Percentiles rank a stretch among this genome's conserved stretches.
These are phyloP conservation scores for Pleurotus cornucopiae DNA, from an alignment of 768 basidiomycete species.

Conservation along the genomic window DNA sequence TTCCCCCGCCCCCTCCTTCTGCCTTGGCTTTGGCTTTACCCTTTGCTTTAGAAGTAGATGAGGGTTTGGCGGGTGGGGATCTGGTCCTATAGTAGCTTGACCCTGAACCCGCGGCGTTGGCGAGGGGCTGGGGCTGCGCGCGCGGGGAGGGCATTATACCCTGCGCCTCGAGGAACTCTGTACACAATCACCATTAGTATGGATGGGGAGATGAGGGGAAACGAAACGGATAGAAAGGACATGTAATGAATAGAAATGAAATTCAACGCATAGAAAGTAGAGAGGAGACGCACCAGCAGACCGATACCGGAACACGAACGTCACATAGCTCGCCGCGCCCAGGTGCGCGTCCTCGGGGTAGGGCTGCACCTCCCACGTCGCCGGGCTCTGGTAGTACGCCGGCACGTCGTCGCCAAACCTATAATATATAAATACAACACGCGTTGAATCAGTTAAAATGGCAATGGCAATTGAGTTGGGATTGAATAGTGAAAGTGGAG, in stretches of 20 bases:
- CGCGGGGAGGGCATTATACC: constrained; percentile 35
- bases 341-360: constrained; percentile 32
- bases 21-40: no score
- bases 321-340: constrained; percentile 48
- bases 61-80: constrained; percentile 14
- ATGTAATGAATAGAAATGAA: no score
- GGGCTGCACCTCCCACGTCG: constrained; percentile 53
- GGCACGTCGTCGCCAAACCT: constrained; percentile 46
- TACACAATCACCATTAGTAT: not conserved
- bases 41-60: no score
- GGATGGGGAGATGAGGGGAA: no score
- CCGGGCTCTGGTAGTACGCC: constrained; percentile 34
- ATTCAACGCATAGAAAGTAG: no score
- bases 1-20: no score
- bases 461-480: no score
- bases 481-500: no score
- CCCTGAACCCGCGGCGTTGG: not conserved
- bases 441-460: not conserved
- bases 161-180: constrained; percentile 49
- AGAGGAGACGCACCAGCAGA: constrained; percentile 34
- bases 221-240: no score
- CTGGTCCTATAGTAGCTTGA: constrained; percentile 15
- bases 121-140: no score
- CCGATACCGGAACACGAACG: constrained; percentile 66
- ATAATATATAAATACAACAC: constrained; percentile 8